Evolutionary conservation across 2,329 filamentous ascomycete genomes (phyloP), one percentile per base, ranked within the genome.

Genomic region (Ascochyta pisi): DNA sequence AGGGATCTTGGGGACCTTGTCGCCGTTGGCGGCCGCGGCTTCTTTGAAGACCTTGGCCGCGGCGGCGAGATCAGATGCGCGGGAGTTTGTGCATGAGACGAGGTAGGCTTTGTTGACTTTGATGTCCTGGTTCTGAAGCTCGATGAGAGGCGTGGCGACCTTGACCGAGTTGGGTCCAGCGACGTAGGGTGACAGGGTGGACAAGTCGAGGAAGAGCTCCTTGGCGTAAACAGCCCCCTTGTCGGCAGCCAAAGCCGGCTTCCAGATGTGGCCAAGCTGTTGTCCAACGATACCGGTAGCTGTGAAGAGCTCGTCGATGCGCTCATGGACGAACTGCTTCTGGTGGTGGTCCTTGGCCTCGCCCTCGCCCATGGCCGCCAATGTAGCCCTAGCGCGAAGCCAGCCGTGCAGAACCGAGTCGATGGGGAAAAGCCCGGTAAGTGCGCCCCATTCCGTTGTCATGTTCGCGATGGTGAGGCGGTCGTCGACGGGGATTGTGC

Each of bases 91-190:
- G 80, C 94, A 98, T 0, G 89, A 92, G 0, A 97, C 89, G 0
- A 97, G 81, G 73, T 96, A 97, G 0, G 91, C 92, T 71, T 90
- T 92, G 79, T 97, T 79, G 22, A 98, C 76, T 44, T 85, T 83
- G 73, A 98, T 96, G 61, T 90, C 78, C 70, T 94, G 81, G 0
- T 83, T 71, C 65, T 89, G 89, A 1, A 98, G 84, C 29, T 94
- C 86, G 5, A 81, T 78, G 0, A 98, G 76, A 0, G 94, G 91
- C 0, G 88, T 96, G 0, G 89, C 87, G 0, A 96, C 79, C 76
- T 97, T 97, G 69, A 96, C 92, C 0, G 90, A 93, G 77, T 97
- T 96, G 0, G 94, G 94, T 0, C 94, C 93, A 0, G 92, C 83
- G 9, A 97, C 87, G 53, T 90, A 93, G 0, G 93, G 93, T 0